A percentile compares a stretch with the other conserved stretches of the same genome.
These are phyloP conservation scores for Myochromella boudieri DNA, from an alignment of 768 basidiomycete genomes.

Conservation along the genomic window DNA sequence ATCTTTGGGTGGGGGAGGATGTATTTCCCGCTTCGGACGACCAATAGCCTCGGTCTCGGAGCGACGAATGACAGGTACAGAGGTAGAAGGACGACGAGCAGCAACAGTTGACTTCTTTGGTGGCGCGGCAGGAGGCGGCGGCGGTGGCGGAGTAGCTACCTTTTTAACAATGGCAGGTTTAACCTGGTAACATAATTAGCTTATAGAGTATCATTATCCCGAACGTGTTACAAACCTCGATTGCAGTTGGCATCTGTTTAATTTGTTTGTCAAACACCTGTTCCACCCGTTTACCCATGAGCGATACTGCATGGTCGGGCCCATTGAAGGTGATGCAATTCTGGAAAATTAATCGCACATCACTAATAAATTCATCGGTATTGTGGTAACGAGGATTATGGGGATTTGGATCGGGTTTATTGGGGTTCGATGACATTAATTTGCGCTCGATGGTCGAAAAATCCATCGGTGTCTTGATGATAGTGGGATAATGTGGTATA, in stretches of 20 bases:
- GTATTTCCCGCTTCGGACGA: constrained; percentile 97
- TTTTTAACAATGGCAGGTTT: constrained; percentile 49
- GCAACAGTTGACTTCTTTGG: constrained; percentile 47
- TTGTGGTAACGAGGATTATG: constrained; percentile 74
- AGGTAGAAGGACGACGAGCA: constrained; percentile 73
- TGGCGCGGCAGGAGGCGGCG: constrained; percentile 39
- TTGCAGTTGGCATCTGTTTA: constrained; percentile 75
- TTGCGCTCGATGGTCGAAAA: constrained; percentile 91
- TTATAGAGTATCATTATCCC: constrained; percentile 1
- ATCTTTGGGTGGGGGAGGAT: constrained; percentile 93
- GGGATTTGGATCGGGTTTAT: constrained; percentile 69
- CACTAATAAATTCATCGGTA: constrained; percentile 79
- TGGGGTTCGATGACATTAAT: constrained; percentile 73
- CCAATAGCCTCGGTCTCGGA: constrained; percentile 61
- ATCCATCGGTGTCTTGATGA: constrained; percentile 94
- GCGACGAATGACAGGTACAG: constrained; percentile 81
- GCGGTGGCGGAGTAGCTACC: constrained; percentile 46
- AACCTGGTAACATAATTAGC: constrained; percentile 20
- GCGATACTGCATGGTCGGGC: constrained; percentile 75
- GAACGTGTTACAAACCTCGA: constrained; percentile 57
- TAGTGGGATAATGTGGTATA: constrained; percentile 83
- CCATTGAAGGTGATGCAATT: constrained; percentile 95
- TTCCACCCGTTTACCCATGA: constrained; percentile 81
- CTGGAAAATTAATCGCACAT: constrained; percentile 85
- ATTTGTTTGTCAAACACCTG: constrained; percentile 86